Conservation (phyloP, 169 alveolate species). For the Eimeria acervulina region DNA sequence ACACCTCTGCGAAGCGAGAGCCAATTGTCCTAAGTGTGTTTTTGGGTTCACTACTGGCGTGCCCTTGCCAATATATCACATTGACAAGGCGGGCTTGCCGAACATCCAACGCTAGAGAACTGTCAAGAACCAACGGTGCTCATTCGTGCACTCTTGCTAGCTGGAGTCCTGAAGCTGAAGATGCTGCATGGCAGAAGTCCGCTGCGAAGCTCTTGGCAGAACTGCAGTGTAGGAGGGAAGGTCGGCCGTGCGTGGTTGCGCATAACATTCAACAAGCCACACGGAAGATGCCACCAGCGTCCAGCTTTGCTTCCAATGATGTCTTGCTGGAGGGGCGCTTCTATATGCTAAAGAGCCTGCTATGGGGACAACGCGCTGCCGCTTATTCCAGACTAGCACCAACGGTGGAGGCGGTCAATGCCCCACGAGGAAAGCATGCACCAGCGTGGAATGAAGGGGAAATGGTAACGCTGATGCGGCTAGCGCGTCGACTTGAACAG, state of each 20-base stretch:
- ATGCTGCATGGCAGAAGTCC: conserved; percentile 19
- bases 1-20: conserved; percentile 22
- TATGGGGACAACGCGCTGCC: conserved; percentile 54
- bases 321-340: conserved; percentile 24
- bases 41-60: conserved; percentile 67
- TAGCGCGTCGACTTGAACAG: conserved; percentile 46
- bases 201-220: conserved; percentile 18
- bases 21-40: conserved; percentile 58
- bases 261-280: not conserved
- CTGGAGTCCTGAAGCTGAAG: conserved; percentile 59
- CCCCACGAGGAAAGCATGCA: not conserved
- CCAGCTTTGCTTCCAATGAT: not conserved
- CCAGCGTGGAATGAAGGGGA: not conserved
- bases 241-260: not conserved
- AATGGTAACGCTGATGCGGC: not conserved
- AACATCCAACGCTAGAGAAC: not conserved
- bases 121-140: not conserved
- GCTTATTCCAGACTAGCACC: conserved; percentile 22
- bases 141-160: conserved; percentile 4
- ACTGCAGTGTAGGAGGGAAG: not conserved
- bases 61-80: conserved; percentile 49
- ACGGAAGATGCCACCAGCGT: not conserved
- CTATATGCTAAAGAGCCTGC: conserved; percentile 17
- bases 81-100: not conserved
- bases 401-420: not conserved